Conservation (phyloP, 306 rosid species). For the Cucumis hystrix region DNA sequence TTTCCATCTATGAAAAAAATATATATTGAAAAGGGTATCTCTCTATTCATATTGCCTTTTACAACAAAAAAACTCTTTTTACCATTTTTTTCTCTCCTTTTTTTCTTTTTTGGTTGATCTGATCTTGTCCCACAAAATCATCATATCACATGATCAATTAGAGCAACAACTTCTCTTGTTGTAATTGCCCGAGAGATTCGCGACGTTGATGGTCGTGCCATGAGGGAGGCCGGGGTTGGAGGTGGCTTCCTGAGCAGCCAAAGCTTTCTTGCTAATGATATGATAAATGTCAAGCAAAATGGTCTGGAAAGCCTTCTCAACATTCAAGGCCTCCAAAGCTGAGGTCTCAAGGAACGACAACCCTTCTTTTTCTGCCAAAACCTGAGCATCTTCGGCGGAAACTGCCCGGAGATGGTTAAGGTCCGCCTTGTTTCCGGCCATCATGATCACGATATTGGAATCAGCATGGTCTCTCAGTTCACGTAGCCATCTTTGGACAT, state of each 20-base stretch:
- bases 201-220: conserved; percentile 49
- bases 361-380: conserved; percentile 46
- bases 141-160: conserved; percentile 16
- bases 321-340: conserved; percentile 51
- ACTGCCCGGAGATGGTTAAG: conserved; percentile 55
- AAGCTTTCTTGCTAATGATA: conserved; percentile 51
- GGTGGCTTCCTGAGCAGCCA: conserved; percentile 55
- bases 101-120: neutral
- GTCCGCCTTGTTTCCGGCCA: conserved; percentile 63
- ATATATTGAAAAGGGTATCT: neutral
- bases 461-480: conserved; percentile 69
- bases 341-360: conserved; percentile 57
- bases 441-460: conserved; percentile 59
- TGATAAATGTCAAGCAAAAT: conserved; percentile 56
- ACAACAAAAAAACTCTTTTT: neutral
- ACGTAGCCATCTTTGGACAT: conserved; percentile 62
- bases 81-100: neutral
- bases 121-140: neutral
- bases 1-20: neutral
- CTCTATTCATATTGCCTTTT: neutral
- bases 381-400: conserved; percentile 42
- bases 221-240: conserved; percentile 40
- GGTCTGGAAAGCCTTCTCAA: conserved; percentile 65
- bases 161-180: conserved; percentile 47
- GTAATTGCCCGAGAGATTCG: conserved; percentile 24